Conservation (phyloP, 2,329 filamentous ascomycete species). For the Aureobasidium sp. region DNA sequence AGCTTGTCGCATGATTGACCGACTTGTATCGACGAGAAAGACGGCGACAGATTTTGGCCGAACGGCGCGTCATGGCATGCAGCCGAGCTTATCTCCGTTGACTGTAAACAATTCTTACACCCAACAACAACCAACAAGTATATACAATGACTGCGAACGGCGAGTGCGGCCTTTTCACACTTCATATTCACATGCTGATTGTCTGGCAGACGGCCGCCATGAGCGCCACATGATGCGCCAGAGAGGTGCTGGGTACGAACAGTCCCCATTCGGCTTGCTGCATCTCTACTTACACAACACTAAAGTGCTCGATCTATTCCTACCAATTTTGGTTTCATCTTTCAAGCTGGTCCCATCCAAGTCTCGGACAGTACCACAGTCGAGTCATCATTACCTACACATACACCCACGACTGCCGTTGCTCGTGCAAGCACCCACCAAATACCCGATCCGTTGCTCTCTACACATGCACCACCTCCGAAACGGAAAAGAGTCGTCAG, state of each 20-base stretch:
- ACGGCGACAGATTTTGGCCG: background rate
- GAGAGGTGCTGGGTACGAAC: slow-evolving; percentile 17
- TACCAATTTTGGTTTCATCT: slow-evolving; percentile 11
- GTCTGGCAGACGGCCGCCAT: slow-evolving; percentile 9
- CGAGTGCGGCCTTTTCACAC: background rate
- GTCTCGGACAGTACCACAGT: background rate
- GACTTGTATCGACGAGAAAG: background rate
- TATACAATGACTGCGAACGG: background rate
- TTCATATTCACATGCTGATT: background rate
- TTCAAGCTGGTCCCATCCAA: slow-evolving; percentile 6
- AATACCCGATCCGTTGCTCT: background rate
- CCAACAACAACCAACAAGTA: background rate
- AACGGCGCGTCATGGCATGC: background rate
- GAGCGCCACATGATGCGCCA: slow-evolving; percentile 19
- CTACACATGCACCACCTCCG: background rate
- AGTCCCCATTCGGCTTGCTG: too few relatives aligned
- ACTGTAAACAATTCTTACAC: background rate
- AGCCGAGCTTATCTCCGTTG: background rate
- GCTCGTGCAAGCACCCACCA: background rate
- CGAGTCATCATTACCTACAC: background rate
- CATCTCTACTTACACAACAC: background rate
- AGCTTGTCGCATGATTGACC: background rate
- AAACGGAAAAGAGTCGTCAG: background rate
- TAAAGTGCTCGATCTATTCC: slow-evolving; percentile 4
- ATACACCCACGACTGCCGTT: background rate